Conservation (phyloP, 75 land plant genomes). For the Ceratopteris richardii region DNA sequence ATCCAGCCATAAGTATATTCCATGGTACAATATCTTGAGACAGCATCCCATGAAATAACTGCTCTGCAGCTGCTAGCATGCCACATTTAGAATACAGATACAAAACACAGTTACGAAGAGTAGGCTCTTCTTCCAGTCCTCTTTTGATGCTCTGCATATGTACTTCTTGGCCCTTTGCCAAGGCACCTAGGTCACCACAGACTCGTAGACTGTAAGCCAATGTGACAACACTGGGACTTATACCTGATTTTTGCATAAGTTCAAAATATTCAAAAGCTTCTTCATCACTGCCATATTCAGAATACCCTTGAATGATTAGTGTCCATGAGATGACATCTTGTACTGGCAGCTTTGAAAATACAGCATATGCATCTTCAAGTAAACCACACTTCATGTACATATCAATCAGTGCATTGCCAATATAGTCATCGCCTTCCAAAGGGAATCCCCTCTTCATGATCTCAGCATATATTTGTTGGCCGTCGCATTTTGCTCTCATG, state of each 20-base stretch:
- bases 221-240: constrained; percentile 50
- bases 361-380: constrained; percentile 38
- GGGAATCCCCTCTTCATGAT: not conserved
- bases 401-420: constrained; percentile 54
- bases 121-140: not conserved
- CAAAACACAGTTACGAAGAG: not conserved
- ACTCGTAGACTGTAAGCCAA: constrained; percentile 14
- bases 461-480: not conserved
- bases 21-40: constrained; percentile 5
- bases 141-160: not conserved
- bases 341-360: constrained; percentile 28
- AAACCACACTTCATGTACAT: constrained; percentile 57
- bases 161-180: not conserved
- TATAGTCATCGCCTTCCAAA: constrained; percentile 34
- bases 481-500: not conserved
- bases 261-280: constrained; percentile 44
- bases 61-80: constrained; percentile 5
- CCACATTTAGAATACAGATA: constrained; percentile 26
- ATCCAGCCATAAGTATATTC: constrained; percentile 16
- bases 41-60: constrained; percentile 14
- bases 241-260: constrained; percentile 32
- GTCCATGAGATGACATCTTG: constrained; percentile 45
- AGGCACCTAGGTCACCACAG: not conserved
- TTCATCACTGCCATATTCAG: constrained; percentile 29
- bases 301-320: constrained; percentile 61